Percentiles rank a stretch among this genome's conserved stretches.
Evolutionary conservation across 768 basidiomycete species (phyloP).

Genomic region (Clitopilus passeckerianus): DNA sequence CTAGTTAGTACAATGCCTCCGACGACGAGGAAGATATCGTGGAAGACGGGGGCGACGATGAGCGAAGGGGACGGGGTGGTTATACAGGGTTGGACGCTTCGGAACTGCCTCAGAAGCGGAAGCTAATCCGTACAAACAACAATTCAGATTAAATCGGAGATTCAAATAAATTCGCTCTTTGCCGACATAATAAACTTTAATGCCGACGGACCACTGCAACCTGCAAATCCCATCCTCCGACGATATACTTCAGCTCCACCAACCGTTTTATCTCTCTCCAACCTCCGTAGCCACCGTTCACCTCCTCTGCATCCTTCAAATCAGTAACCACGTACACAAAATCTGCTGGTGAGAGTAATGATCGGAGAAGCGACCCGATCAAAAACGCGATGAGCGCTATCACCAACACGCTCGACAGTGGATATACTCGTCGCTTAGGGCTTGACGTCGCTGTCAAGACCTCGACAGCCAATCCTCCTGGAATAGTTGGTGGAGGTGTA

Average conservation of each 20-base stretch:
- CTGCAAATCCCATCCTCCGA: constrained; percentile 86
- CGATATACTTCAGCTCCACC: constrained; percentile 75
- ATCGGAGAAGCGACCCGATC: constrained; percentile 86
- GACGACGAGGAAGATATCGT: constrained; percentile 2
- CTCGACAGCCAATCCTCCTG: constrained; percentile 30
- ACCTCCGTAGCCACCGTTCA: constrained; percentile 32
- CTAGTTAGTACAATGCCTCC: not conserved
- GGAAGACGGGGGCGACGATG: constrained; percentile 15
- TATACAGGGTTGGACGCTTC: constrained; percentile 10
- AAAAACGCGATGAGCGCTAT: constrained; percentile 86
- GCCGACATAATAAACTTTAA: constrained; percentile 23
- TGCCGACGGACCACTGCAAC: constrained; percentile 79
- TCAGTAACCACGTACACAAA: constrained; percentile 78
- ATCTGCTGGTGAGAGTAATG: constrained; percentile 85
- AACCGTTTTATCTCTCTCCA: constrained; percentile 87
- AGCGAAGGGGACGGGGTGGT: constrained; percentile 9
- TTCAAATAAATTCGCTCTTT: constrained; percentile 21
- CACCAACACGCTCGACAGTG: constrained; percentile 59
- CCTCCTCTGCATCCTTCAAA: constrained; percentile 45
- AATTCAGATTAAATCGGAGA: constrained; percentile 27
- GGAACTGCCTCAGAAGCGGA: constrained; percentile 12
- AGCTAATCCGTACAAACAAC: constrained; percentile 8
- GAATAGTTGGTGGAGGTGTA: constrained; percentile 21
- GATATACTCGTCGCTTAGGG: constrained; percentile 23
- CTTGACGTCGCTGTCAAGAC: constrained; percentile 12